Conservation (phyloP, 73 alveolate genomes). For the Paramecium octaurelia region DNA sequence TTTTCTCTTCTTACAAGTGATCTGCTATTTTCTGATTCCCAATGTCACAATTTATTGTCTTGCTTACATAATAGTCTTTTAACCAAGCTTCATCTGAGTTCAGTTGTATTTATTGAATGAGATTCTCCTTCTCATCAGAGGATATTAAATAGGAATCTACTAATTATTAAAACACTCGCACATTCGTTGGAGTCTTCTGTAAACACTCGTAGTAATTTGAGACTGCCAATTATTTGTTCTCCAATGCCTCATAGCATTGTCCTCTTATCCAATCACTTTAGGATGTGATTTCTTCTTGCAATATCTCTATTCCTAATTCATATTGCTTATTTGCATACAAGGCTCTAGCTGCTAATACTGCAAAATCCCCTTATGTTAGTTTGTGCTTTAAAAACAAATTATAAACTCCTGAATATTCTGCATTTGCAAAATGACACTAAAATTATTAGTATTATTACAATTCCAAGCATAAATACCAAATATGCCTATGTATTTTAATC, state of each 20-base stretch:
- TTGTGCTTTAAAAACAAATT: not conserved
- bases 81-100: conserved; percentile 57
- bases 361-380: not conserved
- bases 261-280: conserved; percentile 57
- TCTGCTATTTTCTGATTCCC: conserved; percentile 12
- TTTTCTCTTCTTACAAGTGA: conserved; percentile 1
- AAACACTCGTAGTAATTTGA: conserved; percentile 54
- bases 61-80: conserved; percentile 53
- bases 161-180: conserved; percentile 48
- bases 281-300: not conserved
- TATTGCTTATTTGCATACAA: not conserved
- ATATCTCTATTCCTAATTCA: conserved; percentile 27
- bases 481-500: not conserved
- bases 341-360: conserved; percentile 32
- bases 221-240: conserved; percentile 52
- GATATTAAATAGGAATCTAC: conserved; percentile 52
- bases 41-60: not conserved
- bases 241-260: conserved; percentile 58
- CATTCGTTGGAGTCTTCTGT: conserved; percentile 53
- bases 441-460: not conserved
- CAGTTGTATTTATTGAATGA: not conserved
- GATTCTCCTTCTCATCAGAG: conserved; percentile 40
- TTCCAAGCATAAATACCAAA: conserved; percentile 1
- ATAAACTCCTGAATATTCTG: conserved; percentile 26
- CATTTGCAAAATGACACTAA: conserved; percentile 26